Evolutionary conservation across 139 green algal genomes (phyloP).

Genomic region (Pedinophyceae sp.): DNA sequence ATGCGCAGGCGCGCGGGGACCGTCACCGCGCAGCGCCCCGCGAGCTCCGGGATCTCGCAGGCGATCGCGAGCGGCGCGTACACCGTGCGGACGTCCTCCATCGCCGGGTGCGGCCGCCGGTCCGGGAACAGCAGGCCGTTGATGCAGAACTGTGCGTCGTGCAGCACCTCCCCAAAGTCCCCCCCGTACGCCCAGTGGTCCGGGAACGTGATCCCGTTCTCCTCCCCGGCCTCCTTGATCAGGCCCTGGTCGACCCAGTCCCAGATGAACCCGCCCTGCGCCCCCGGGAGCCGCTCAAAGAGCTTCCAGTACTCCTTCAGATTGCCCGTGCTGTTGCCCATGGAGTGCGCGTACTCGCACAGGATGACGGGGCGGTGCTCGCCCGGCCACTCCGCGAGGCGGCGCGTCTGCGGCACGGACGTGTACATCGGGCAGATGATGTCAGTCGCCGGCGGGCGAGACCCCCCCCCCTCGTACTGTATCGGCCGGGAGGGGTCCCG

Average conservation of each 20-base stretch:
- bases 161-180: constrained; percentile 76
- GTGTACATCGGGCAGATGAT: constrained; percentile 84
- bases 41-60: too few relatives aligned
- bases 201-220: too few relatives aligned
- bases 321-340: constrained; percentile 94
- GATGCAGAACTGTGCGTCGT: constrained; percentile 89
- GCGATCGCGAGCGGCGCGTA: neutral
- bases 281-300: constrained; percentile 38
- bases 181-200: constrained; percentile 77
- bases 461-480: constrained; percentile 74
- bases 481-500: constrained; percentile 38
- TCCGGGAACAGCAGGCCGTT: constrained; percentile 87
- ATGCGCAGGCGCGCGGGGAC: too few relatives aligned
- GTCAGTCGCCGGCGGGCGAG: constrained; percentile 67
- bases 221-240: constrained; percentile 12
- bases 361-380: constrained; percentile 68
- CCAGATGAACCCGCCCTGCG: constrained; percentile 94
- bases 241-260: constrained; percentile 93
- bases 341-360: constrained; percentile 92
- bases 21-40: too few relatives aligned
- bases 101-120: constrained; percentile 46
- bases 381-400: neutral
- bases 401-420: constrained; percentile 1
- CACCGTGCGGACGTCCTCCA: constrained; percentile 31
- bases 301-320: constrained; percentile 74